Evolutionary conservation across 345 rosid genomes (phyloP), one percentile per base, ranked within the genome.

Genomic region (Boechera retrofracta): DNA sequence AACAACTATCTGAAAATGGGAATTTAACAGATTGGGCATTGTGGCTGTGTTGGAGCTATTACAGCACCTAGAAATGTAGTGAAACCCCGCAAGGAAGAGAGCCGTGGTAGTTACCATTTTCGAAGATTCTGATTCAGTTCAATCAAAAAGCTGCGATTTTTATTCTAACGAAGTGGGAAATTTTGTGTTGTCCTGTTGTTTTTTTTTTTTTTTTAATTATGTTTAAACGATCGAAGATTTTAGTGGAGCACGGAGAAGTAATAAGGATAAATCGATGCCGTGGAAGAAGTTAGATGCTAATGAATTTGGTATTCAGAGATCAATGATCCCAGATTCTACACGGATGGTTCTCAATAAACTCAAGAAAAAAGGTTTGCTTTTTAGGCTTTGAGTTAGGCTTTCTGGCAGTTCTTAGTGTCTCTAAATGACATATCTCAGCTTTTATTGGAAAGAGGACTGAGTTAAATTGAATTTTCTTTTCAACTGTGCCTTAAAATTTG

Each of bases 261-360:
- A 72, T 44, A 77, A 75, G 59, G 81, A 71, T 18, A 76, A 80
- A 36, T 32, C 38, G 45, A 67, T 73, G 16, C 32, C 65, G 26
- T 87, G 87, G 88, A 86, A 80, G 84, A 86, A 84, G 70, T 71
- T 84, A 77, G 81, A 77, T 59, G 86, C 92, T 71, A 74, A 69
- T 60, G 90, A 86, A 6, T 84, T 89, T 68, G 95, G 90, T 39
- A 86, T 89, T 33, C 84, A 80, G 55, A 81, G 77, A 72, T 81
- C 90, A 8, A 88, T 82, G 89, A 83, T 89, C n/a, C 70, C 92
- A 26, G 82, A 73, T 64, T 85, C 92, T 57, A 84, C 89, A 0
- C 80, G 86, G 44, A 79, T 81, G 69, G 92, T 89, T 77, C 90
- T 89, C 42, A 81, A 79, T 68, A 86, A 75, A 52, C 87, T 89